Percentiles rank a stretch among this genome's conserved stretches.
These are phyloP conservation scores for Smittium culicis DNA, from an alignment of 371 early-diverging fungal species.

Conservation along the genomic window DNA sequence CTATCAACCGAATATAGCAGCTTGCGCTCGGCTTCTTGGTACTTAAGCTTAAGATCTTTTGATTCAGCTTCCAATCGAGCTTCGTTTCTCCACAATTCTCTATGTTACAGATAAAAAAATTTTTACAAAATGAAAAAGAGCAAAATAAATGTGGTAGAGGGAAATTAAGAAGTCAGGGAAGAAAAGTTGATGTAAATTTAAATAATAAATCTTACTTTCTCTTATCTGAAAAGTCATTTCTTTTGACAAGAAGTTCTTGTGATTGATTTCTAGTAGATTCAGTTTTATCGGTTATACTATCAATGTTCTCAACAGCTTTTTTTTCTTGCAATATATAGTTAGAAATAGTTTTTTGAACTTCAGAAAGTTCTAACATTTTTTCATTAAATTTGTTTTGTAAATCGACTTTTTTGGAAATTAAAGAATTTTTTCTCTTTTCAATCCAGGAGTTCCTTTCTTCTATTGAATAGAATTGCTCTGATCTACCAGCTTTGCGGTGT, in stretches of 20 bases:
- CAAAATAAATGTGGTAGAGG: no score
- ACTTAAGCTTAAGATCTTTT: conserved; percentile 54
- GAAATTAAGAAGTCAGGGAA: no score
- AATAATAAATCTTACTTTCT: conserved; percentile 45
- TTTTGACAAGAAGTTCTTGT: conserved; percentile 28
- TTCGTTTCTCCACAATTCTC: conserved; percentile 81
- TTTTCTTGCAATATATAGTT: background rate
- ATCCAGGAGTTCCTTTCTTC: conserved; percentile 11
- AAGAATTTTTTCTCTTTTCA: background rate
- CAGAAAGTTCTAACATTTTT: background rate
- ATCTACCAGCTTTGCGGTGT: conserved; percentile 7
- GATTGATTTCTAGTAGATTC: conserved; percentile 15
- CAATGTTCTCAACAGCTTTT: background rate
- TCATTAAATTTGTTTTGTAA: background rate
- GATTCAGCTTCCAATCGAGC: conserved; percentile 53
- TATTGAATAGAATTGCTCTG: background rate
- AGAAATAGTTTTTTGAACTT: background rate
- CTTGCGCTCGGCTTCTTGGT: conserved; percentile 54
- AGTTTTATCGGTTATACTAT: background rate
- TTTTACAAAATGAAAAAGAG: no score
- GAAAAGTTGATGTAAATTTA: no score
- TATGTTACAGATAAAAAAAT: no score
- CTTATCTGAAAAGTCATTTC: conserved; percentile 52
- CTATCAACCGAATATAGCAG: conserved; percentile 65
- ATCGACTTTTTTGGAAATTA: background rate